These are phyloP conservation scores for Chrysanthemum seticuspe DNA, from an alignment of 129 eudicot genomes.

Conservation along the genomic window DNA sequence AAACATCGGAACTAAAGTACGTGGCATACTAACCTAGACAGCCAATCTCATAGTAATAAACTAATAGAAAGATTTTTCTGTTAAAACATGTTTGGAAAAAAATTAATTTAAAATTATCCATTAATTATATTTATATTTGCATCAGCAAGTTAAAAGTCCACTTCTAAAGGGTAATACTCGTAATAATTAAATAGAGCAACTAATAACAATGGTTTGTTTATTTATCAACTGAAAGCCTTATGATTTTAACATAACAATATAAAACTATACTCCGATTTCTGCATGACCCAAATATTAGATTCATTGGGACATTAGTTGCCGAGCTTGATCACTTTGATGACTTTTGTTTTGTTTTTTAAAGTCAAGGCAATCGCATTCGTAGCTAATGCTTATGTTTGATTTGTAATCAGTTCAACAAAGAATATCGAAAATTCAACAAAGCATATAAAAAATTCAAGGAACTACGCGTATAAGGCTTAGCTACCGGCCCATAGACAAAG, in stretches of 20 bases:
- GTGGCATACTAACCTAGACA: constrained; percentile 23
- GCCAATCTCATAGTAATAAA: constrained; percentile 11
- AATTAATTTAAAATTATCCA: not conserved
- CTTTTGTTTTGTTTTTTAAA: not conserved
- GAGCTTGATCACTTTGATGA: not conserved
- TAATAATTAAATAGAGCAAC: not conserved
- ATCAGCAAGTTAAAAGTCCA: too few relatives aligned
- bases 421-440: constrained; percentile 4
- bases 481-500: too few relatives aligned
- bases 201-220: not conserved
- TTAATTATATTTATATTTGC: too few relatives aligned
- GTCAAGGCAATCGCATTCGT: constrained; percentile 11
- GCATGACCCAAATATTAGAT: not conserved
- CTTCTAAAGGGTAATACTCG: not conserved
- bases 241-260: not conserved
- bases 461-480: too few relatives aligned
- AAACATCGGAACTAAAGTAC: constrained; percentile 23
- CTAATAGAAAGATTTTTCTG: not conserved
- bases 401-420: not conserved
- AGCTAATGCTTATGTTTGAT: not conserved
- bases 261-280: not conserved
- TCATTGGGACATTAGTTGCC: not conserved
- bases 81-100: not conserved
- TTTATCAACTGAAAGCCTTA: not conserved
- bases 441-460: constrained; percentile 7